Evolutionary conservation across 306 rosid genomes (phyloP).

Genomic region (Vigna reflexopilosa): DNA sequence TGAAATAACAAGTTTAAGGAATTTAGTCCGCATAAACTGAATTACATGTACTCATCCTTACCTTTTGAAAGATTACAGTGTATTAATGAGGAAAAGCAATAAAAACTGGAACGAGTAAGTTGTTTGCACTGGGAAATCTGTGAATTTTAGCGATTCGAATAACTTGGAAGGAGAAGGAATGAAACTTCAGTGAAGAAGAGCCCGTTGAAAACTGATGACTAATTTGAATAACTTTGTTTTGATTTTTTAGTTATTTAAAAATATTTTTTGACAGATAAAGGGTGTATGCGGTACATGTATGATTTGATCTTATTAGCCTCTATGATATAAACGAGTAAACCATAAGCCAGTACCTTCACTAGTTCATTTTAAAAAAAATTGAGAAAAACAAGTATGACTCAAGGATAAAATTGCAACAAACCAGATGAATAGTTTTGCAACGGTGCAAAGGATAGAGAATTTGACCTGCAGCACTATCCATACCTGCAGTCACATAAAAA

Average conservation of each 20-base stretch:
- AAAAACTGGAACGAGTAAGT: not conserved
- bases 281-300: not conserved
- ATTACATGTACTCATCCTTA: conserved; percentile 27
- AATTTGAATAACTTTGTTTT: not conserved
- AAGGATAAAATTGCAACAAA: conserved; percentile 44
- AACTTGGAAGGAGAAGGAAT: not conserved
- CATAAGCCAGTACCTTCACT: not conserved
- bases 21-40: not conserved
- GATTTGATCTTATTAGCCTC: not conserved
- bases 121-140: not conserved
- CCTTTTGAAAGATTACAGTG: not conserved
- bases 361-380: not conserved
- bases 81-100: not conserved
- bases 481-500: conserved; percentile 43
- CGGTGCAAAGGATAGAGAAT: conserved; percentile 68
- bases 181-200: not conserved
- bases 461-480: conserved; percentile 52
- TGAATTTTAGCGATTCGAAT: not conserved
- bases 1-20: not conserved
- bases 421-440: conserved; percentile 71
- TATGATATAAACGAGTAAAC: not conserved
- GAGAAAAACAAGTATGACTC: conserved; percentile 16
- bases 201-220: not conserved
- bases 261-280: not conserved
- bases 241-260: not conserved